Base-by-base conservation (phyloP, 1,284 basidiomycete genomes). In the Trichosporon ovoides region DNA sequence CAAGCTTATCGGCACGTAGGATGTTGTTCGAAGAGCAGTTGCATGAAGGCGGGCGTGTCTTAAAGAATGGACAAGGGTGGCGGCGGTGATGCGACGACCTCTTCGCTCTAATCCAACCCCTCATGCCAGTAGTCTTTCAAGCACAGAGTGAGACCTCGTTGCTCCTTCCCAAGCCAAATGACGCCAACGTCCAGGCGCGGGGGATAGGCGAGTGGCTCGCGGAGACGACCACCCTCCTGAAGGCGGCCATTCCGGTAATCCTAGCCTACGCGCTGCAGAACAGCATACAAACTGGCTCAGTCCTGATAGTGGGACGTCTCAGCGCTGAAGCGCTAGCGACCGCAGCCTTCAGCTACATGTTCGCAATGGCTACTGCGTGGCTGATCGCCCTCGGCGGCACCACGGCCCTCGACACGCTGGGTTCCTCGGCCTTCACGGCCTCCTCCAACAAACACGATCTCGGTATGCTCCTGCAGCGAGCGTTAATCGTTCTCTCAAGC, bases 351-450 rank as follows among this genome's bases (percentile, higher is more conserved):
- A 46, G 38, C 19, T 54, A 54, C 40, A 54, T 54, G 53, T 54
- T 54, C 19, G 53, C 53, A 18, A 54, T 54, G 53, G 53, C 53
- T 10, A 54, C 53, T 7, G 53, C 53, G 19, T 54, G 53, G 53
- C 38, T 54, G 2, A 54, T 54, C 19, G 53, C 38, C 11, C 33
- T 54, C 7, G 53, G 53, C 9, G 53, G 53, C 53, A 54, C 53
- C 9, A 54, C 53, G 4, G 53, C 53, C 2, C 53, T 54, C 33
- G 53, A 54, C 33, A 54, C 53, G 1, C 38, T 54, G 10, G 53
- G 53, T 2, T 35, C 31, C 12, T 43, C 38, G 18, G 53, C 53
- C 11, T 54, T 43, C 19, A 54, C 53, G 11, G 53, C 38, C 38
- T 54, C 53, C 31, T 10, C 33, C 19, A 54, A 54, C 53, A 54